Conservation (phyloP, 495 filamentous ascomycete genomes). For the Glutinoglossum americanum region DNA sequence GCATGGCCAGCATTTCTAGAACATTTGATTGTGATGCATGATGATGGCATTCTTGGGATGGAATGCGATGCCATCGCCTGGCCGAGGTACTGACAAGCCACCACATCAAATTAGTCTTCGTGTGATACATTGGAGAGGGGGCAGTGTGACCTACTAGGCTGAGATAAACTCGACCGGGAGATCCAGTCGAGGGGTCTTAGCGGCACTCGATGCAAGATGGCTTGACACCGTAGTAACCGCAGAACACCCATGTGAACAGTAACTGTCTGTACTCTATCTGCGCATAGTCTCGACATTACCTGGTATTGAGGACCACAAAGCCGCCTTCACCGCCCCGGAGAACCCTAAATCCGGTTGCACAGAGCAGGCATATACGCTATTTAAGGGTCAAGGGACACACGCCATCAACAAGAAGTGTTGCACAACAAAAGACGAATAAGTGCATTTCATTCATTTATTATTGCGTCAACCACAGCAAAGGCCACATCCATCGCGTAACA, state of each 20-base stretch:
- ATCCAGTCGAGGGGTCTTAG: background rate
- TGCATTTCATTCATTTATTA: conserved; percentile 1
- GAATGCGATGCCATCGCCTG: background rate
- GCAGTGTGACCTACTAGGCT: background rate
- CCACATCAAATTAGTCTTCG: background rate
- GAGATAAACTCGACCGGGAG: background rate
- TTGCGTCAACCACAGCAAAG: background rate
- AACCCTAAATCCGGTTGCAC: background rate
- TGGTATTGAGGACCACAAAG: background rate
- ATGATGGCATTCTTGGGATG: too few relatives aligned
- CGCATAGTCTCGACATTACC: background rate
- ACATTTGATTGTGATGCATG: background rate
- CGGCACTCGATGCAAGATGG: background rate
- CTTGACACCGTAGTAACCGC: background rate
- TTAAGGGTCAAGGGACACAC: background rate
- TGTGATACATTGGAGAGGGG: background rate
- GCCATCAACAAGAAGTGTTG: background rate
- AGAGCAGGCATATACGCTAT: background rate
- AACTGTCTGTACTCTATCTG: background rate
- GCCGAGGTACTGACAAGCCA: background rate
- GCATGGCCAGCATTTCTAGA: too few relatives aligned
- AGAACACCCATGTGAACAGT: background rate
- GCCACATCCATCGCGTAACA: background rate
- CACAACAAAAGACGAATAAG: background rate
- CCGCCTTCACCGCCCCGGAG: background rate